Evolutionary conservation across 352 stramenopile species (phyloP).

Genomic region (Globisporangium nagaii): DNA sequence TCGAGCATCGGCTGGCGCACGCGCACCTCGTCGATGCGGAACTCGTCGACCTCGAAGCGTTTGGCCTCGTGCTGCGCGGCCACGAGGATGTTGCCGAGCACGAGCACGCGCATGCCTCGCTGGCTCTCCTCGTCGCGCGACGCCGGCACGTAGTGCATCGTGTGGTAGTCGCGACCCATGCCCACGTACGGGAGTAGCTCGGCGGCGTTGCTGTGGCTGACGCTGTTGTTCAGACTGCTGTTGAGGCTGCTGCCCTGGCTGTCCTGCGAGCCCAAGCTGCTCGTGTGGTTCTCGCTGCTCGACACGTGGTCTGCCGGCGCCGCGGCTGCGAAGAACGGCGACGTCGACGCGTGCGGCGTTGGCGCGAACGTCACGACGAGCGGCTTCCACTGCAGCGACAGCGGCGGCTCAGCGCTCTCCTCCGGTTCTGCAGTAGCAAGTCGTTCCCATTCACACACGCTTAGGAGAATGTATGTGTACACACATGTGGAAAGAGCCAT

Average conservation of each 20-base stretch:
- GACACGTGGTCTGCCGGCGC: constrained; percentile 5
- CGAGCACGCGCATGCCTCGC: constrained; percentile 46
- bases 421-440: too few species aligned
- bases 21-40: constrained; percentile 60
- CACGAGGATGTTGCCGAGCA: constrained; percentile 62
- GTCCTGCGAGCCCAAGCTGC: constrained; percentile 14
- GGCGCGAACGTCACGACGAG: constrained; percentile 35
- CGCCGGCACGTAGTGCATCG: constrained; percentile 65
- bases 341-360: constrained; percentile 10
- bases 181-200: constrained; percentile 14
- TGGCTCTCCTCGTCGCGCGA: constrained; percentile 23
- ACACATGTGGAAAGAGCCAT: too few species aligned
- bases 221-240: background rate
- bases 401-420: background rate
- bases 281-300: constrained; percentile 11
- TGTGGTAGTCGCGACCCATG: constrained; percentile 48
- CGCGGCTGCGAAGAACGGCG: constrained; percentile 12
- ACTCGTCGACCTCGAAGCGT: constrained; percentile 39
- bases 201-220: background rate
- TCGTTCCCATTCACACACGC: too few species aligned
- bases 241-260: background rate
- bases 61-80: constrained; percentile 8
- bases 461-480: too few species aligned
- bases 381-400: constrained; percentile 42
- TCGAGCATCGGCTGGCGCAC: constrained; percentile 42